Percentiles rank a stretch among this genome's conserved stretches.
phyloP scores from a whole-genome alignment of 768 basidiomycete genomes.

The Galerina sulciceps region DNA sequence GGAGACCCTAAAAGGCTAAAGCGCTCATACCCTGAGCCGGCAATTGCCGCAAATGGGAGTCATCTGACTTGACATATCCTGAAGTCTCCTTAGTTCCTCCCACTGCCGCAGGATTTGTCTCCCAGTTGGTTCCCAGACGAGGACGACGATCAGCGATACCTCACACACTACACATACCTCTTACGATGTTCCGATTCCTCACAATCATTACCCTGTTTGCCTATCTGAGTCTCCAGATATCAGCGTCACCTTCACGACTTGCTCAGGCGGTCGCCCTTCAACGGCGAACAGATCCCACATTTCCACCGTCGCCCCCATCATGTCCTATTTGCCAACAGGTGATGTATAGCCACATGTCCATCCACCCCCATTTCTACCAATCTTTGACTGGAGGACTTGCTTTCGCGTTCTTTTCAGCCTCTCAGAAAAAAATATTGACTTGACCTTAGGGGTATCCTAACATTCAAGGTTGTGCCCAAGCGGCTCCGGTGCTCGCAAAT shows the following conservation, averaged over 20 bases:
- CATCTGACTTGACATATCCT: background rate
- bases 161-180: background rate
- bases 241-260: slow-evolving; percentile 24
- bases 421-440: background rate
- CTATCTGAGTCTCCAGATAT: slow-evolving; percentile 22
- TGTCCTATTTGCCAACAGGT: slow-evolving; percentile 62
- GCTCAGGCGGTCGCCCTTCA: background rate
- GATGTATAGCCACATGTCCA: slow-evolving; percentile 8
- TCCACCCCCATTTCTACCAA: too few relatives aligned
- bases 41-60: background rate
- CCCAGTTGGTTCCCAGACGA: background rate
- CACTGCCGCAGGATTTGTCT: background rate
- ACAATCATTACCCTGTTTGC: slow-evolving; percentile 24
- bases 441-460: slow-evolving; percentile 45
- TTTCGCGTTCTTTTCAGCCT: background rate
- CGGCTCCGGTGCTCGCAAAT: slow-evolving; percentile 61
- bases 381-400: background rate
- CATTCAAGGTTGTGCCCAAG: slow-evolving; percentile 62
- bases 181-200: slow-evolving; percentile 27
- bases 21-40: background rate
- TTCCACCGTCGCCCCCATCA: slow-evolving; percentile 58
- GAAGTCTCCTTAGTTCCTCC: background rate
- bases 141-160: background rate
- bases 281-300: slow-evolving; percentile 43
- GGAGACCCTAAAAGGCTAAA: too few relatives aligned